Percentiles rank a stretch among this genome's conserved stretches.
phyloP scores from a whole-genome alignment of 2,329 filamentous ascomycete species.

The Albifimbria verrucaria region DNA sequence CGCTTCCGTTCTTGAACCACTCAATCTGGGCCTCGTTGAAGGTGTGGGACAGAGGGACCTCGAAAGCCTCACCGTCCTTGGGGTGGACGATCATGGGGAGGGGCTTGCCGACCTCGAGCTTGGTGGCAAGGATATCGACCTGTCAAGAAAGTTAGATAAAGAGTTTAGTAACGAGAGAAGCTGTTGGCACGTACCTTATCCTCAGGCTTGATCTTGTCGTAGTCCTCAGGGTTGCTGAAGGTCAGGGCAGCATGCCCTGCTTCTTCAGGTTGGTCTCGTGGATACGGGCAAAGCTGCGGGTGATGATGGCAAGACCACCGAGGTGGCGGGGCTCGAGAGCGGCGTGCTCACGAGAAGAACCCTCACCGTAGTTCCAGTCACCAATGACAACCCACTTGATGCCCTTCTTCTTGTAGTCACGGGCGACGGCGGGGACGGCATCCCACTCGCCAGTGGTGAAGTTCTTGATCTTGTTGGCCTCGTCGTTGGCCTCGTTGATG shows the following conservation, averaged over 20 bases:
- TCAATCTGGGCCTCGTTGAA: constrained; percentile 98
- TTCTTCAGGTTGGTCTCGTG: constrained; percentile 99
- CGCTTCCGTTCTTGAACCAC: constrained; percentile 98
- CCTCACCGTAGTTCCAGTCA: constrained; percentile 99
- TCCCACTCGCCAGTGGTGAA: constrained; percentile 77
- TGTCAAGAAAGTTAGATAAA: constrained; percentile 25
- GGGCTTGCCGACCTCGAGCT: constrained; percentile 89
- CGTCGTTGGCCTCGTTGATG: constrained; percentile 90
- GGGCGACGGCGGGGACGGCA: constrained; percentile 87
- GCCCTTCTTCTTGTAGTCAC: constrained; percentile 97
- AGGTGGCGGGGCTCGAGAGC: constrained; percentile 97
- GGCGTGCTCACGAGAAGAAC: constrained; percentile 95
- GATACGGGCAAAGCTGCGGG: constrained; percentile 94
- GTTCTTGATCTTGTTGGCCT: constrained; percentile 98
- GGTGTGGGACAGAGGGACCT: constrained; percentile 84
- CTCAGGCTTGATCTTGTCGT: constrained; percentile 92
- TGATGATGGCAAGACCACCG: constrained; percentile 95
- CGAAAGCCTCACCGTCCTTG: constrained; percentile 76
- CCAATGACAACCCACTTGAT: constrained; percentile 96
- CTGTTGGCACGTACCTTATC: constrained; percentile 60
- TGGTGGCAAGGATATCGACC: constrained; percentile 82
- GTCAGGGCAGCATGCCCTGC: constrained; percentile 99
- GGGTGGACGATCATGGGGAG: constrained; percentile 90
- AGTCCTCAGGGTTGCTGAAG: constrained; percentile 91
- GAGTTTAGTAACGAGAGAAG: neutral